Evolutionary conservation across 495 filamentous ascomycete genomes (phyloP).

Genomic region (Letharia columbiana): DNA sequence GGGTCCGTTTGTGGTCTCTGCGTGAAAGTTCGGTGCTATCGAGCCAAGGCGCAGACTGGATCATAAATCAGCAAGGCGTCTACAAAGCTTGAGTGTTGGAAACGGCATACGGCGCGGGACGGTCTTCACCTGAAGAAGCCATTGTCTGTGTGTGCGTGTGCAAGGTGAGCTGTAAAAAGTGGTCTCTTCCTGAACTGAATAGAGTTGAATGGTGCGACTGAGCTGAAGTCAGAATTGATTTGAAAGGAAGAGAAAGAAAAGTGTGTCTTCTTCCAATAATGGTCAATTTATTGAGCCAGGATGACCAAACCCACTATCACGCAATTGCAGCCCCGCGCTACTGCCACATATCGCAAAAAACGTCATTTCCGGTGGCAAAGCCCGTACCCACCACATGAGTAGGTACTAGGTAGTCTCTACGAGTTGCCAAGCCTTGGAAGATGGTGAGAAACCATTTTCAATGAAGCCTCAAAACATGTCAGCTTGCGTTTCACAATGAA

Average conservation of each 20-base stretch:
- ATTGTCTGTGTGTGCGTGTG: neutral
- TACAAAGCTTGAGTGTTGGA: neutral
- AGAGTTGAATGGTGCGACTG: neutral
- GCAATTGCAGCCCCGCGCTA: slow-evolving; percentile 19
- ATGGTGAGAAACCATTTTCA: neutral
- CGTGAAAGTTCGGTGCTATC: slow-evolving; percentile 86
- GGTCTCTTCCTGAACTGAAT: neutral
- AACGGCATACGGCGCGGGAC: slow-evolving; percentile 24
- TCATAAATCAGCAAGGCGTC: slow-evolving; percentile 6
- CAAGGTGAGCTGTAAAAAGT: neutral
- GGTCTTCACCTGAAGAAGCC: slow-evolving; percentile 20
- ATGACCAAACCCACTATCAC: slow-evolving; percentile 13
- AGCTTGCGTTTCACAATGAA: neutral
- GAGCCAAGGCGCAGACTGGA: slow-evolving; percentile 76
- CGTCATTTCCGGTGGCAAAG: slow-evolving; percentile 9
- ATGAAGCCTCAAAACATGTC: neutral
- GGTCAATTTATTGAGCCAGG: neutral
- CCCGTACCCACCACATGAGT: neutral
- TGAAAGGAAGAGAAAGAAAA: neutral
- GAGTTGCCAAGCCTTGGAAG: no score
- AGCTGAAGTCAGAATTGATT: neutral
- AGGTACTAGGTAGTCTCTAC: no score
- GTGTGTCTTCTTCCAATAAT: no score
- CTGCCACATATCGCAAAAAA: slow-evolving; percentile 7
- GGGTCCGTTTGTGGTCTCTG: slow-evolving; percentile 79